phyloP scores from a whole-genome alignment of 371 early-diverging fungal species.

The Mucor racemosus region DNA sequence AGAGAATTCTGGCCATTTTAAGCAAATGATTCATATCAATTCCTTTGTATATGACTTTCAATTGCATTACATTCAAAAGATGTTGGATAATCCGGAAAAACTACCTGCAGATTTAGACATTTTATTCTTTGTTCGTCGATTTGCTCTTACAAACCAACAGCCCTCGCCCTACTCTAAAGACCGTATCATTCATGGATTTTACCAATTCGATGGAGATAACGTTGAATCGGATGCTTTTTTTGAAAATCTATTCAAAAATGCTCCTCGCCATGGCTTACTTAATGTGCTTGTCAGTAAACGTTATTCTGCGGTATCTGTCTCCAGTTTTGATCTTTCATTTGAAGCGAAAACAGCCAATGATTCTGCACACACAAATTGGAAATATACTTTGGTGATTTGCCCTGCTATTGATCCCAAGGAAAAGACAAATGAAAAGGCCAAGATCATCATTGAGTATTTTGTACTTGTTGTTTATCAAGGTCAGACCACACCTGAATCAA shows the following conservation, averaged over 20 bases:
- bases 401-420: slow-evolving; percentile 15
- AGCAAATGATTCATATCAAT: slow-evolving; percentile 75
- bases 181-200: slow-evolving; percentile 62
- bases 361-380: slow-evolving; percentile 27
- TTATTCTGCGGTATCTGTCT: slow-evolving; percentile 34
- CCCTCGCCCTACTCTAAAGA: slow-evolving; percentile 69
- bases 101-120: slow-evolving; percentile 50
- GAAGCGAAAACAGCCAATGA: background rate
- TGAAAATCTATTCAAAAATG: slow-evolving; percentile 73
- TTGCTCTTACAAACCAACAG: slow-evolving; percentile 57
- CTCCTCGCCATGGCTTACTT: slow-evolving; percentile 66
- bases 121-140: slow-evolving; percentile 61
- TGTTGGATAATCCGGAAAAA: slow-evolving; percentile 45
- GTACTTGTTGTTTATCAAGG: slow-evolving; percentile 41
- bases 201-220: slow-evolving; percentile 40
- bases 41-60: slow-evolving; percentile 88
- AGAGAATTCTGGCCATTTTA: slow-evolving; percentile 67
- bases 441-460: slow-evolving; percentile 41
- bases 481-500: slow-evolving; percentile 21
- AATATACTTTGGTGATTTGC: slow-evolving; percentile 40
- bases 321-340: slow-evolving; percentile 40
- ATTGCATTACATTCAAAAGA: slow-evolving; percentile 64
- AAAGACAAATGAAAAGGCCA: background rate
- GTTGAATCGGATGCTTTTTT: slow-evolving; percentile 55
- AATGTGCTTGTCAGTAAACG: slow-evolving; percentile 24